phyloP scores from a whole-genome alignment of 2,329 filamentous ascomycete species.

The Ascochyta rabiei region DNA sequence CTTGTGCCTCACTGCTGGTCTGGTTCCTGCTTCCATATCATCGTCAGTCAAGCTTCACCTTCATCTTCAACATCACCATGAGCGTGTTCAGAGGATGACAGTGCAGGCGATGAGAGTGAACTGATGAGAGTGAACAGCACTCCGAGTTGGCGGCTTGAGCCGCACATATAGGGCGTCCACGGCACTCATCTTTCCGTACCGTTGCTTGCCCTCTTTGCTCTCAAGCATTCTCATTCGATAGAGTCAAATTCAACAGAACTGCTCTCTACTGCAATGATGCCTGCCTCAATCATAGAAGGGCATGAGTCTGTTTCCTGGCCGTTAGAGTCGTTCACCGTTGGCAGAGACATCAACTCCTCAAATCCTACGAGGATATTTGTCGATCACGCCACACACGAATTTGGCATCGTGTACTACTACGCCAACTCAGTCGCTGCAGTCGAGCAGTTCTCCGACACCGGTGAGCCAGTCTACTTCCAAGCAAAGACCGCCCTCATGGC shows the following conservation, averaged over 20 bases:
- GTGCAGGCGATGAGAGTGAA: background rate
- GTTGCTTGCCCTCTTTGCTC: background rate
- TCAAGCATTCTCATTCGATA: no score
- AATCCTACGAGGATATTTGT: slow-evolving; percentile 7
- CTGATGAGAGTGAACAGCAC: background rate
- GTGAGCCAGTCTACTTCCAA: slow-evolving; percentile 24
- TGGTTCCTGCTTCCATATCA: background rate
- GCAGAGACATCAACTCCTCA: slow-evolving; percentile 11
- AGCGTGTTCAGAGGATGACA: background rate
- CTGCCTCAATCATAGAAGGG: background rate
- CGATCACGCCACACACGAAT: slow-evolving; percentile 24
- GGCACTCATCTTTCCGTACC: background rate
- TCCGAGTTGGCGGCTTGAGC: background rate
- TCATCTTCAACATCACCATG: background rate
- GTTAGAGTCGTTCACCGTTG: slow-evolving; percentile 14
- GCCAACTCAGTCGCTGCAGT: background rate
- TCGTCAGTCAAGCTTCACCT: background rate
- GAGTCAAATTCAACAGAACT: background rate
- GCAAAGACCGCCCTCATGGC: slow-evolving; percentile 17
- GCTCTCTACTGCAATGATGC: background rate
- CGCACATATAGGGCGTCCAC: no score
- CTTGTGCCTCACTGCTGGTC: background rate
- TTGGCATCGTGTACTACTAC: slow-evolving; percentile 20
- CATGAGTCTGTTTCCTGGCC: slow-evolving; percentile 14
- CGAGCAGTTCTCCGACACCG: slow-evolving; percentile 13